Evolutionary conservation across 129 eudicot genomes (phyloP).

Genomic region (Flaveria ramosissima): DNA sequence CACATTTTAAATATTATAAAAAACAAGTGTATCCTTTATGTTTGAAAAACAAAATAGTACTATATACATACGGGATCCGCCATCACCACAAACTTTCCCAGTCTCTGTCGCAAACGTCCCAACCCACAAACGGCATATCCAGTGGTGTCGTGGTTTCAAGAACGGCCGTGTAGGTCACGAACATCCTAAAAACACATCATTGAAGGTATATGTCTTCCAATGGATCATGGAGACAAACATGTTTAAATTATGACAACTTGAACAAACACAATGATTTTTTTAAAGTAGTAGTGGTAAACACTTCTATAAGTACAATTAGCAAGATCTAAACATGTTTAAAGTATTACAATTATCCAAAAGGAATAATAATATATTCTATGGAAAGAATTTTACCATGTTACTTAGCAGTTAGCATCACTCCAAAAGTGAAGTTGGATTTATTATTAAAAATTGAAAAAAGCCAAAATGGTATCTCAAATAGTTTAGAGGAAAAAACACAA

Average conservation of each 20-base stretch:
- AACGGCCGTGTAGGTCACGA: no score
- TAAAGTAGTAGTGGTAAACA: not conserved
- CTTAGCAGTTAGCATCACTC: conserved; percentile 17
- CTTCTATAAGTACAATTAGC: not conserved
- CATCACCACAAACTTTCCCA: no score
- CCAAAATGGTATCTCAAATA: conserved; percentile 8
- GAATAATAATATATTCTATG: not conserved
- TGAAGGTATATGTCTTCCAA: no score
- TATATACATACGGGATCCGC: no score
- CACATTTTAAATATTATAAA: no score
- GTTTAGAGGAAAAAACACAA: conserved; percentile 8
- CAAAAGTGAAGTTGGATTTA: conserved; percentile 1
- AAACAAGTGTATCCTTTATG: no score
- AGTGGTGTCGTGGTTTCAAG: no score
- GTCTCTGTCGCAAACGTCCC: no score
- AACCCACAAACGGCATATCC: no score
- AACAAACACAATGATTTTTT: not conserved
- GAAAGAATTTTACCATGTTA: conserved; percentile 21
- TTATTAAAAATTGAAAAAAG: not conserved
- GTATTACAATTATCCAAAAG: not conserved
- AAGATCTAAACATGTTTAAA: conserved; percentile 23
- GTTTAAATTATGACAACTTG: not conserved
- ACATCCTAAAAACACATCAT: no score
- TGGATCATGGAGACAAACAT: not conserved
- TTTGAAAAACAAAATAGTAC: no score